Base-by-base conservation (phyloP, 768 basidiomycete species). In the Phlegmacium glaucopus region DNA sequence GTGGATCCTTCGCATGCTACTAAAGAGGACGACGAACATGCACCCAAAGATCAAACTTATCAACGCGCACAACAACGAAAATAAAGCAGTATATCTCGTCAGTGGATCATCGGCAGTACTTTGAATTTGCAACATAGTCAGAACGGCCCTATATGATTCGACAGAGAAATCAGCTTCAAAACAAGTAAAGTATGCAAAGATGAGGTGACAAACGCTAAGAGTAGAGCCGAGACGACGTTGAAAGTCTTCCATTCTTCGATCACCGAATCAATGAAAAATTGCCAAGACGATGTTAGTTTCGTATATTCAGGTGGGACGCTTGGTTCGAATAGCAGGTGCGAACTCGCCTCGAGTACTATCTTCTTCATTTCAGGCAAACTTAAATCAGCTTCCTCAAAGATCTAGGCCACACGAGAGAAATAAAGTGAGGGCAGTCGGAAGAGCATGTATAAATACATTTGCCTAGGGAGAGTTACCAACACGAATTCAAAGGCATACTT, bases 41-140 rank as follows among this genome's bases (percentile, higher is more conserved):
- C 84, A 82, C 0, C 84, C 84, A 52, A 74, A 86, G 2, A 76
- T 67, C 18, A 86, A 61, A 56, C 82, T 83, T 75, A 84, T 74
- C 35, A 85, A 57, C 1, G 83, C 77, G 27, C 76, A 82, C 0
- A 78, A 62, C 35, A 85, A 64, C 1, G 83, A 83, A 12, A 80
- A 62, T 12, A 85, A 65, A 0, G 81, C 80, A 0, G 77, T 63
- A 17, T 77, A 82, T 47, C 83, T 72, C 3, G 75, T 78, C 8
- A 84, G 44, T 1, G 81, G 77, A 55, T 83, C 79, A 6, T 61
- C 57, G 1, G 72, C 70, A 17, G 81, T 80, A 27, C 36, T 47
- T 1, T 62, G 57, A 18, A 70, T 65, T 44, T 69, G 68, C 0
- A 72, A 55, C 17, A 69, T 63, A 1, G 65, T 67, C 28, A 69